Evolutionary conservation across 345 rosid genomes (phyloP).

Genomic region (Dovyalis caffra): DNA sequence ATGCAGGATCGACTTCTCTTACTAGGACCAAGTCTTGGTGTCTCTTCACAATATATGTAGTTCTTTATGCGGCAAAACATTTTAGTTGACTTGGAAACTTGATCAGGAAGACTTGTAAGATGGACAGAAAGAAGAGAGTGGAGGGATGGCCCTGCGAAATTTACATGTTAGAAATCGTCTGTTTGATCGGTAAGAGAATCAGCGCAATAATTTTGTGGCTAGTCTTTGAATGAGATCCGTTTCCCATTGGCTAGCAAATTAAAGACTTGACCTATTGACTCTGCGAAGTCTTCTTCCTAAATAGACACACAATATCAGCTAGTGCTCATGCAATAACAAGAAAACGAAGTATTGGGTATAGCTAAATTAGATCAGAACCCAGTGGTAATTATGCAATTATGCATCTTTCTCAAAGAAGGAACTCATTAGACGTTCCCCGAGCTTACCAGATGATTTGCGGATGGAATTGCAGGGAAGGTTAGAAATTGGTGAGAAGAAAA

Average conservation of each 20-base stretch:
- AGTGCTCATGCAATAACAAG: no score
- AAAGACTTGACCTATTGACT: not conserved
- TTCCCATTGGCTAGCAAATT: not conserved
- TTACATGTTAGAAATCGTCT: not conserved
- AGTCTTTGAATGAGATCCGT: no score
- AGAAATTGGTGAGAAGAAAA: no score
- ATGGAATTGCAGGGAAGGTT: no score
- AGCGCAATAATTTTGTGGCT: no score
- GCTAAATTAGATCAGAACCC: no score
- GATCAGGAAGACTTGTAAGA: slow-evolving; percentile 1
- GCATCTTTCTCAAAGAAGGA: no score
- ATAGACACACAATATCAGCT: not conserved
- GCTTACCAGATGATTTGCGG: no score
- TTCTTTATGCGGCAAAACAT: not conserved
- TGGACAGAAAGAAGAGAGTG: no score
- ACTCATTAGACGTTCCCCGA: no score
- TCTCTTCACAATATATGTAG: not conserved
- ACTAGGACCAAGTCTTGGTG: not conserved
- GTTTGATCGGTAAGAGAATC: not conserved
- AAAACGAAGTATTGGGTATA: no score
- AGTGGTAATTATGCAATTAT: no score
- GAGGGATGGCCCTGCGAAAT: not conserved
- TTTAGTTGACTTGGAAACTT: slow-evolving; percentile 7
- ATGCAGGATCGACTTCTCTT: not conserved
- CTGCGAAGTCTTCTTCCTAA: not conserved